These are phyloP conservation scores for Nemophila menziesii DNA, from an alignment of 257 asterid species.

Conservation along the genomic window DNA sequence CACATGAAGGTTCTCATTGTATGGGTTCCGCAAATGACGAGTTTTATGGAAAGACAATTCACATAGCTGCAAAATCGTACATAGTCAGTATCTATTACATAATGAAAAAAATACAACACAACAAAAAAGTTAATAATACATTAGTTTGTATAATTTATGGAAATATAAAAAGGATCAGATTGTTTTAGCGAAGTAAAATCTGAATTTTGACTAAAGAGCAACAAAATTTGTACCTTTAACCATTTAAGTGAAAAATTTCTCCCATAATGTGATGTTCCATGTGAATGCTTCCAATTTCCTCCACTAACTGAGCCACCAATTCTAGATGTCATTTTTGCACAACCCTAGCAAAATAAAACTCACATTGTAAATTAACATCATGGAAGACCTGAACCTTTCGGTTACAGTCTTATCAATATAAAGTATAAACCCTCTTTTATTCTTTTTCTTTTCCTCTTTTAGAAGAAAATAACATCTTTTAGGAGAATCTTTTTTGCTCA, in stretches of 20 bases:
- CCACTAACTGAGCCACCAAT: conserved; percentile 78
- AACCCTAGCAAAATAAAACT: conserved; percentile 48
- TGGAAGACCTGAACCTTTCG: too few relatives aligned
- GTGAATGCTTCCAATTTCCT: conserved; percentile 97
- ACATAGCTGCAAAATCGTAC: conserved; percentile 57
- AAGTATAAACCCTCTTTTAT: too few relatives aligned
- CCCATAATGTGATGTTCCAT: conserved; percentile 96
- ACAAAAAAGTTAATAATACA: too few relatives aligned
- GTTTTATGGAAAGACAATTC: conserved; percentile 86
- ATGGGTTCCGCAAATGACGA: conserved; percentile 81
- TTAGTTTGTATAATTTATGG: too few relatives aligned
- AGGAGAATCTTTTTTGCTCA: too few relatives aligned
- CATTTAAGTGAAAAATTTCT: conserved; percentile 85
- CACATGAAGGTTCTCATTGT: conserved; percentile 74
- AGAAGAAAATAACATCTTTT: too few relatives aligned
- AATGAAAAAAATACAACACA: conserved; percentile 1
- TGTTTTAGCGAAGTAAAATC: too few relatives aligned
- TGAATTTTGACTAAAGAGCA: too few relatives aligned
- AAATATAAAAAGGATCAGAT: too few relatives aligned
- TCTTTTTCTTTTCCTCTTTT: too few relatives aligned
- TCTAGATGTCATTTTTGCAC: conserved; percentile 93
- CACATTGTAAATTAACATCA: too few relatives aligned
- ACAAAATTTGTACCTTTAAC: conserved; percentile 53
- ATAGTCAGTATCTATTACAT: neutral
- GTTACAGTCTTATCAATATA: too few relatives aligned